Percentiles rank a stretch among this genome's conserved stretches.
Evolutionary conservation across 805 yeast genomes (phyloP).

Genomic region (Metschnikowia gruessii): DNA sequence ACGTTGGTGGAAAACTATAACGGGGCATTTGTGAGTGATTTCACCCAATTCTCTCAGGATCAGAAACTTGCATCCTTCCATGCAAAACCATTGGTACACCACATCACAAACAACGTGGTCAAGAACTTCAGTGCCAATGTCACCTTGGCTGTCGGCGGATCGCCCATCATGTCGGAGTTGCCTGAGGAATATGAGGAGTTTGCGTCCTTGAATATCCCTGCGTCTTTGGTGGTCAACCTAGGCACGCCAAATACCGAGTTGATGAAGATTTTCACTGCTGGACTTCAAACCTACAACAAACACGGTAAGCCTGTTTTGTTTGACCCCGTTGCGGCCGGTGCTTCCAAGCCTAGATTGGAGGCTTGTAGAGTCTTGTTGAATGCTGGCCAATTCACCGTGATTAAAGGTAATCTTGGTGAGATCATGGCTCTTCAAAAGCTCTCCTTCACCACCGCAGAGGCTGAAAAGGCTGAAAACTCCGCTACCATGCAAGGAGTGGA

Average conservation of each 20-base stretch:
- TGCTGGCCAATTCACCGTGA: slow-evolving; percentile 57
- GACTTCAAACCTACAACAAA: slow-evolving; percentile 56
- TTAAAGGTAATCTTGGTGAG: slow-evolving; percentile 88
- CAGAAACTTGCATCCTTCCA: background rate
- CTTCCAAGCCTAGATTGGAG: slow-evolving; percentile 55
- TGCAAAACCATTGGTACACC: slow-evolving; percentile 71
- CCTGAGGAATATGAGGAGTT: slow-evolving; percentile 65
- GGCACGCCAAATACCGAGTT: slow-evolving; percentile 61
- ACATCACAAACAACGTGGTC: slow-evolving; percentile 86
- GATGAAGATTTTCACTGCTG: slow-evolving; percentile 45
- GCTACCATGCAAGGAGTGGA: slow-evolving; percentile 73
- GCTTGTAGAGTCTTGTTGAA: slow-evolving; percentile 51
- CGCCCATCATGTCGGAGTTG: slow-evolving; percentile 86
- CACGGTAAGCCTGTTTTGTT: slow-evolving; percentile 62
- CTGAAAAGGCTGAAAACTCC: background rate
- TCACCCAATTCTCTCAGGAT: background rate
- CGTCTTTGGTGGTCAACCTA: slow-evolving; percentile 64
- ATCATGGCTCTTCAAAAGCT: slow-evolving; percentile 55
- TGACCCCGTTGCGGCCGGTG: slow-evolving; percentile 95
- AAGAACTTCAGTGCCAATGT: slow-evolving; percentile 86
- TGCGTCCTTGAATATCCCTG: slow-evolving; percentile 46
- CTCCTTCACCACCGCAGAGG: slow-evolving; percentile 20
- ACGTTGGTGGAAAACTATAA: slow-evolving; percentile 30
- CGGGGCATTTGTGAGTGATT: slow-evolving; percentile 20
- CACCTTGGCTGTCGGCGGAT: slow-evolving; percentile 76